Evolutionary conservation across 257 asterid species (phyloP).

Genomic region (Solanum infundibuliforme): DNA sequence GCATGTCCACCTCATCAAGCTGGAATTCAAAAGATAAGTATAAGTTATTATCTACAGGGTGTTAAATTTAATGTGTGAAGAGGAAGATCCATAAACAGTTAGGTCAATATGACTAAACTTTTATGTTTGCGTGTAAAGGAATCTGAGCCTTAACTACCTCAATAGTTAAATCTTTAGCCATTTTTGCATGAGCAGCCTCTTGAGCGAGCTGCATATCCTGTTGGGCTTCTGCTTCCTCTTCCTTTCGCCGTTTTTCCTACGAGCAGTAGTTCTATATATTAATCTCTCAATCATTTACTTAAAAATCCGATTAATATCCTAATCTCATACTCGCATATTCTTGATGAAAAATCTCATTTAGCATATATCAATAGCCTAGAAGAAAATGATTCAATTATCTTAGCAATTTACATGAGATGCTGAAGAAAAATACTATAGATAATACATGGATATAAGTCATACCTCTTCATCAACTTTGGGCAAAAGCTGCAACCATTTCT

Average conservation of each 20-base stretch:
- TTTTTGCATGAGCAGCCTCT: slow-evolving; percentile 70
- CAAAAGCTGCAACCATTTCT: slow-evolving; percentile 77
- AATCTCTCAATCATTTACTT: not conserved
- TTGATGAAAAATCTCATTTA: not conserved
- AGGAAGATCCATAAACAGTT: not conserved
- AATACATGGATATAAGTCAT: not conserved
- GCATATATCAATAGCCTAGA: not conserved
- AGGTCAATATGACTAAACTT: not conserved
- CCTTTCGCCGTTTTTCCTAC: slow-evolving; percentile 64
- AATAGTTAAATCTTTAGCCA: slow-evolving; percentile 42
- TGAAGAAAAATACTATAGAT: not conserved
- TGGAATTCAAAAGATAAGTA: slow-evolving; percentile 17
- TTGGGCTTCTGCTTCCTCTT: slow-evolving; percentile 68
- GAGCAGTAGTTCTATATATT: slow-evolving; percentile 7
- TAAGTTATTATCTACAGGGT: slow-evolving; percentile 2
- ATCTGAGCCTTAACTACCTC: slow-evolving; percentile 33
- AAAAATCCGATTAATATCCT: not conserved
- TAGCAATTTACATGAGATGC: not conserved
- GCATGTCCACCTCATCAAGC: slow-evolving; percentile 55
- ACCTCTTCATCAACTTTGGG: slow-evolving; percentile 98
- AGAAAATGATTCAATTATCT: not conserved
- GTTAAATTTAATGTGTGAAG: not conserved
- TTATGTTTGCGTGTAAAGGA: not conserved
- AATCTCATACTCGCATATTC: not conserved
- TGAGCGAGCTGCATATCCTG: slow-evolving; percentile 54